phyloP scores from a whole-genome alignment of 2,329 filamentous ascomycete genomes.

The Ascochyta rabiei region DNA sequence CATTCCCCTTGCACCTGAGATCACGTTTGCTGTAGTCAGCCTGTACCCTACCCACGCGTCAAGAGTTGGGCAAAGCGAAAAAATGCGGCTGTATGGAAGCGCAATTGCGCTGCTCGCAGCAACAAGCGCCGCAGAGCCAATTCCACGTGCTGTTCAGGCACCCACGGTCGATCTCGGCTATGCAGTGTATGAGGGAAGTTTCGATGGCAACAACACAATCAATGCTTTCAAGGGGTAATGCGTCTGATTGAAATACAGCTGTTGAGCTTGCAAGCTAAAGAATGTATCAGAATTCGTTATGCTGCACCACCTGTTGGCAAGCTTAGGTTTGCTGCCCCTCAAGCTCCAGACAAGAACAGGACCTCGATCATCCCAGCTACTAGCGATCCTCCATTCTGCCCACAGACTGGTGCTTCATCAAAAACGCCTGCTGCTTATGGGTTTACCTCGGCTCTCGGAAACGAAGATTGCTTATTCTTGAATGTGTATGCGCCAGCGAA shows the following conservation, averaged over 20 bases:
- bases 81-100: constrained; percentile 21
- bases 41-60: not conserved
- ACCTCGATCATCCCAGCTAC: constrained; percentile 50
- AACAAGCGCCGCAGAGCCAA: constrained; percentile 26
- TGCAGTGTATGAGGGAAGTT: constrained; percentile 36
- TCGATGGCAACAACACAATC: constrained; percentile 31
- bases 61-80: constrained; percentile 14
- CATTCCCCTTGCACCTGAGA: constrained; percentile 14
- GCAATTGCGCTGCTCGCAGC: constrained; percentile 27
- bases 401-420: constrained; percentile 39
- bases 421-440: constrained; percentile 38
- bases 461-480: constrained; percentile 51
- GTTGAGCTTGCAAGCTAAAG: constrained; percentile 15
- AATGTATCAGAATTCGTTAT: constrained; percentile 52
- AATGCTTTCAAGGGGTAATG: constrained; percentile 44
- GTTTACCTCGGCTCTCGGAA: constrained; percentile 37
- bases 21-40: constrained; percentile 4
- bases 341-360: constrained; percentile 51
- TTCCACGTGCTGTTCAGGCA: constrained; percentile 27
- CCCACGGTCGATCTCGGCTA: constrained; percentile 43
- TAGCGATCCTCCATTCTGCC: constrained; percentile 50
- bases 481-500: constrained; percentile 49
- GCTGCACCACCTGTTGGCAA: constrained; percentile 59
- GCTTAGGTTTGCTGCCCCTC: constrained; percentile 59
- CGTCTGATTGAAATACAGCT: not conserved